Percentiles rank a stretch among this genome's conserved stretches.
phyloP scores from a whole-genome alignment of 306 rosid species.

The Cucurbita argyrosperma region DNA sequence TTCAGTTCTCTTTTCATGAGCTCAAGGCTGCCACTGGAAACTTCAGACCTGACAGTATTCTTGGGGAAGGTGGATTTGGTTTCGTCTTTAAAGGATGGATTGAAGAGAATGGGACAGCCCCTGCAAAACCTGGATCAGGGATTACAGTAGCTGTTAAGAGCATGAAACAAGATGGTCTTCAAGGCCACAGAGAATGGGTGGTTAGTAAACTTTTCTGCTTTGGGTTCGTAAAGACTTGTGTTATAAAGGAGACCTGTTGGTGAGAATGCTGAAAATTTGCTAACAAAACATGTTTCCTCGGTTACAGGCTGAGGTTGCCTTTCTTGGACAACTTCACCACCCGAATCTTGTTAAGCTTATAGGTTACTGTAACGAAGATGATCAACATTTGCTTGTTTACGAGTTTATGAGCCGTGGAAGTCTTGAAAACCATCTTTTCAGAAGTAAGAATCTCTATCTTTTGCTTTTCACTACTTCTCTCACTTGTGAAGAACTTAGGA shows the following conservation, averaged over 20 bases:
- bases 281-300: neutral
- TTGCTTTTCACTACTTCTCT: neutral
- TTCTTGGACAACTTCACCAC: conserved; percentile 97
- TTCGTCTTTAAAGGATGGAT: conserved; percentile 96
- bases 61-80: conserved; percentile 96
- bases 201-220: conserved; percentile 77
- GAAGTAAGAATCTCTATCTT: conserved; percentile 47
- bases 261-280: conserved; percentile 14
- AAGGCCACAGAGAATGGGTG: conserved; percentile 99
- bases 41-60: conserved; percentile 97
- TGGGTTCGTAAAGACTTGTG: neutral
- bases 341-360: conserved; percentile 87
- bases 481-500: neutral
- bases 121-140: conserved; percentile 91
- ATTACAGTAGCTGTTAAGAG: conserved; percentile 88
- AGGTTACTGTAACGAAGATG: conserved; percentile 87
- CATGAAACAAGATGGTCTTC: conserved; percentile 92
- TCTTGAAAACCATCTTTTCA: conserved; percentile 90
- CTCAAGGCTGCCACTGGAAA: conserved; percentile 87
- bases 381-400: conserved; percentile 78
- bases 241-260: neutral
- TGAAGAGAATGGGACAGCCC: conserved; percentile 92
- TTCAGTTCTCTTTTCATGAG: conserved; percentile 73
- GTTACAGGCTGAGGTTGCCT: conserved; percentile 85
- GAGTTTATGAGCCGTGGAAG: conserved; percentile 97